These are phyloP conservation scores for Backusella morwellensis DNA, from an alignment of 192 early-diverging fungal genomes.

Conservation along the genomic window DNA sequence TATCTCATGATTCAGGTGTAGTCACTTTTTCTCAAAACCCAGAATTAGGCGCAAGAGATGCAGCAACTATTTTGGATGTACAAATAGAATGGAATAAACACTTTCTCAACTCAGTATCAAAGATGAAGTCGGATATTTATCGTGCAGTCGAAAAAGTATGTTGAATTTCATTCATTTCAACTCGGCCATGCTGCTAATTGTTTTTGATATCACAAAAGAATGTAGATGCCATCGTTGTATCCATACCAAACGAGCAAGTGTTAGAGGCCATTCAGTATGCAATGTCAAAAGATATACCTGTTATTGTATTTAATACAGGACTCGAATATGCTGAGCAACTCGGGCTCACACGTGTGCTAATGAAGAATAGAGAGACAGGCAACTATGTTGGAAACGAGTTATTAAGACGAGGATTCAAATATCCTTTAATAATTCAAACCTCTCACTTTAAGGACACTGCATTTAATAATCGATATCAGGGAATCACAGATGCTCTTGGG, in stretches of 20 bases:
- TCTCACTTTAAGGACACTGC: background rate
- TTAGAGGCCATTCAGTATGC: constrained; percentile 9
- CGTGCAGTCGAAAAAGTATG: constrained; percentile 9
- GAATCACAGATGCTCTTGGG: background rate
- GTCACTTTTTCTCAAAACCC: constrained; percentile 13
- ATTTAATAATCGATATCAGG: background rate
- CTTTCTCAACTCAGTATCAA: background rate
- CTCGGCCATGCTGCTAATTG: background rate
- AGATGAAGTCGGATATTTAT: constrained; percentile 12
- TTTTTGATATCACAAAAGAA: background rate
- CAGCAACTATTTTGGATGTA: constrained; percentile 16
- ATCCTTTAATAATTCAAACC: constrained; percentile 3
- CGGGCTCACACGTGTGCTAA: constrained; percentile 10
- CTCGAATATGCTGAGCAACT: background rate
- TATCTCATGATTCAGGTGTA: constrained; percentile 16
- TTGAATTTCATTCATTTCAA: background rate
- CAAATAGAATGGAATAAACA: constrained; percentile 18
- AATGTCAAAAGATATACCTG: background rate
- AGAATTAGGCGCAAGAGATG: constrained; percentile 22
- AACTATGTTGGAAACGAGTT: background rate
- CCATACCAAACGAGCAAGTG: constrained; percentile 14
- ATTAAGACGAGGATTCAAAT: background rate
- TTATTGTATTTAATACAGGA: constrained; percentile 18
- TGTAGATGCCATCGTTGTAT: constrained; percentile 22
- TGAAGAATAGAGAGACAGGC: background rate